Evolutionary conservation across 192 early-diverging fungal species (phyloP), one percentile per base, ranked within the genome.

Genomic region (Gryganskiella cystojenkinii): DNA sequence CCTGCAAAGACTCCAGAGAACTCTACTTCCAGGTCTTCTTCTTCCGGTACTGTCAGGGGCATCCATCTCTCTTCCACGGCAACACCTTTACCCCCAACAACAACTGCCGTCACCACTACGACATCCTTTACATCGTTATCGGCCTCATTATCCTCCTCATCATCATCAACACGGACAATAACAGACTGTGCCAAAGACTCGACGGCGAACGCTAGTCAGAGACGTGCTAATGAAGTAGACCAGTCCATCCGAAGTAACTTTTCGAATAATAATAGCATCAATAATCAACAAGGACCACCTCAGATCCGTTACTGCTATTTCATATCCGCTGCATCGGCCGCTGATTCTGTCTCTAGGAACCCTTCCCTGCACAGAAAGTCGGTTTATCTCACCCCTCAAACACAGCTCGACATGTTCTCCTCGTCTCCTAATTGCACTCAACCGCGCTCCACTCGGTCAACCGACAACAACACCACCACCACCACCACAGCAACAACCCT

Each of bases 301-400:
- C 74, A 78, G 42, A 78, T 78, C 56, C 74, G 74, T n/a, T 78
- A 78, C 54, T 78, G 74, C 44, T 78, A 78, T 31, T 78, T 78
- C 30, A 67, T 67, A 35, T 67, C 65, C 8, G 64, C 64, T n/a
- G 50, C 66, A 56, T 67, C 65, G 13, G 35, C 52, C 14, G 45
- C 66, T 11, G 60, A 52, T 24, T 30, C 64, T 9, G 37, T 22
- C 33, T 58, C 62, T 0, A 42, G 64, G 35, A 46, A 61, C 24
- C 52, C 53, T 13, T 68, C 73, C 8, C 44, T 57, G 28, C 56
- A 35, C 61, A 37, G 33, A 20, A 57, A 69, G 14, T 28, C 66
- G 31, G 43, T 69, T 27, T 76, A 68, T 24, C 74, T 78, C 42
- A 13, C 58, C n/a, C 61, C 74, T 22, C 61, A 68, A 43, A 37